These are phyloP conservation scores for Biancaea sappan DNA, from an alignment of 306 rosid genomes.

Conservation along the genomic window DNA sequence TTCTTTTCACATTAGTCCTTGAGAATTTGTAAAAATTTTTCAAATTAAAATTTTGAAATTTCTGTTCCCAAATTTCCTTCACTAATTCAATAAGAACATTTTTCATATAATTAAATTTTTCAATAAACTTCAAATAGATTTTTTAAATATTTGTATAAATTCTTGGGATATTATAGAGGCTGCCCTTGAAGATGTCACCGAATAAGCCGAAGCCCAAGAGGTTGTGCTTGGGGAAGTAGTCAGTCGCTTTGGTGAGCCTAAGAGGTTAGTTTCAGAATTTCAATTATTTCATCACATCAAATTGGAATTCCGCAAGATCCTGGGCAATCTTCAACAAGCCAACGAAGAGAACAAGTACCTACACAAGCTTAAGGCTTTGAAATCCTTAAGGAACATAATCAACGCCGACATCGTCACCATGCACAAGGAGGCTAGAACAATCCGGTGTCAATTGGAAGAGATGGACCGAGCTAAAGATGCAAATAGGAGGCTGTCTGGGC, in stretches of 20 bases:
- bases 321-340: slow-evolving; percentile 60
- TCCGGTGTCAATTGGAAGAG: slow-evolving; percentile 65
- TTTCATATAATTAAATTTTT: too few relatives aligned
- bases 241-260: slow-evolving; percentile 52
- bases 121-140: too few relatives aligned
- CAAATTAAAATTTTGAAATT: too few relatives aligned
- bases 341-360: slow-evolving; percentile 78
- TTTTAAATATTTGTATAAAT: too few relatives aligned
- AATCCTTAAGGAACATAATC: slow-evolving; percentile 52
- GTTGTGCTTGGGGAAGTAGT: slow-evolving; percentile 50
- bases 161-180: too few relatives aligned
- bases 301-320: slow-evolving; percentile 65
- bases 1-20: too few relatives aligned
- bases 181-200: slow-evolving; percentile 57
- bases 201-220: slow-evolving; percentile 49
- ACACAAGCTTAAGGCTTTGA: slow-evolving; percentile 73
- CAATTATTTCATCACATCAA: too few relatives aligned
- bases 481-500: slow-evolving; percentile 60
- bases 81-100: too few relatives aligned
- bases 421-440: slow-evolving; percentile 60
- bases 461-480: slow-evolving; percentile 80
- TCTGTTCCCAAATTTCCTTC: too few relatives aligned
- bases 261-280: too few relatives aligned
- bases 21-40: too few relatives aligned
- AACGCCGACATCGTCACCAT: slow-evolving; percentile 59